A percentile compares a stretch with the other conserved stretches of the same genome.
phyloP scores from a whole-genome alignment of 192 early-diverging fungal species.

The Pecoramyces ruminantium region DNA sequence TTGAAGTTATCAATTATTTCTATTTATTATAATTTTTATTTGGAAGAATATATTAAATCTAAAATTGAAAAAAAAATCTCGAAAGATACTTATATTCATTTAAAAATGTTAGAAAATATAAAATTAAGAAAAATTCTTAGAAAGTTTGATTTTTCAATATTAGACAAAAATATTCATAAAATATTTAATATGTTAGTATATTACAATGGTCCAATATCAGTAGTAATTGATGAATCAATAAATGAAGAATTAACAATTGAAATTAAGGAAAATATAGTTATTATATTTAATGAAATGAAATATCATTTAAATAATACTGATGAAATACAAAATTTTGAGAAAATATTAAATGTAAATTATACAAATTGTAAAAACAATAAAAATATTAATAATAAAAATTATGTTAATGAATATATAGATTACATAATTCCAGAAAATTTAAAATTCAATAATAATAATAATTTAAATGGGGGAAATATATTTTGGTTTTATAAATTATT shows the following conservation, averaged over 20 bases:
- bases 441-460: no score
- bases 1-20: not conserved
- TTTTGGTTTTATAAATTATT: not conserved
- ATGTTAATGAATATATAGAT: not conserved
- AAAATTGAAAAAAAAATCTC: not conserved
- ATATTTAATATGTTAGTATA: not conserved
- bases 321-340: not conserved
- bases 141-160: not conserved
- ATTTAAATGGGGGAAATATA: not conserved
- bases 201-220: not conserved
- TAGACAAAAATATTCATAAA: not conserved
- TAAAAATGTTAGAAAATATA: not conserved
- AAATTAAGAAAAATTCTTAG: not conserved
- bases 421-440: not conserved
- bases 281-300: not conserved
- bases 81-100: not conserved
- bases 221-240: not conserved
- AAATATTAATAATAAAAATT: not conserved
- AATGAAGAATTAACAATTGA: not conserved
- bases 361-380: not conserved
- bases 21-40: not conserved
- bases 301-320: not conserved
- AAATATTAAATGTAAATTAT: not conserved
- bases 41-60: not conserved
- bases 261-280: not conserved